Evolutionary conservation across 129 eudicot species (phyloP).

Genomic region (Pittosporum tobira): DNA sequence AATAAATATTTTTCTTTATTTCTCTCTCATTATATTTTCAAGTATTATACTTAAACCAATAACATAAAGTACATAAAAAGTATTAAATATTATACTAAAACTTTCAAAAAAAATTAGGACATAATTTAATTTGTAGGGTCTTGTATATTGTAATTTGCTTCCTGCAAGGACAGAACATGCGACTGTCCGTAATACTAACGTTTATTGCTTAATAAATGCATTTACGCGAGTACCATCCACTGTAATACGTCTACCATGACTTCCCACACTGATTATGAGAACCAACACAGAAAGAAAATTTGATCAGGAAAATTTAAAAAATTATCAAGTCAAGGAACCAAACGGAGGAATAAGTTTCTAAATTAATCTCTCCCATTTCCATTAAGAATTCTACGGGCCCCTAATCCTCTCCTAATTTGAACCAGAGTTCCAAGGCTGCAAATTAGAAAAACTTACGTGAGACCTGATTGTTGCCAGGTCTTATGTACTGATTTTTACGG

Average conservation of each 20-base stretch:
- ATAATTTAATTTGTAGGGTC: too few relatives aligned
- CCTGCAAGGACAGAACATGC: not conserved
- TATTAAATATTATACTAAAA: too few relatives aligned
- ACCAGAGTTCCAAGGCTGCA: not conserved
- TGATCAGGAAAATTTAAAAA: not conserved
- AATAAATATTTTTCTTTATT: too few relatives aligned
- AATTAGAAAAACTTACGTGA: constrained; percentile 19
- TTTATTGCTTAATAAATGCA: constrained; percentile 13
- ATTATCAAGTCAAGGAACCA: not conserved
- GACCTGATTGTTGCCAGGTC: constrained; percentile 60
- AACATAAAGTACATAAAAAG: too few relatives aligned
- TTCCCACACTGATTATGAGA: not conserved
- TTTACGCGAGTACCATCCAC: constrained; percentile 1
- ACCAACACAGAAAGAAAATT: not conserved
- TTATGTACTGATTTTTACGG: constrained; percentile 35
- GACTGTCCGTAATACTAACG: constrained; percentile 1
- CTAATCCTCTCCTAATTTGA: not conserved
- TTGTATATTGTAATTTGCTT: too few relatives aligned
- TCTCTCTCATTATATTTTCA: too few relatives aligned
- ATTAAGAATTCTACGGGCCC: not conserved
- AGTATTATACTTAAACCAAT: too few relatives aligned
- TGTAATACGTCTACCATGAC: not conserved
- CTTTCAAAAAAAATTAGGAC: too few relatives aligned
- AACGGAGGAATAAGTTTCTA: not conserved
- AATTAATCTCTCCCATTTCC: not conserved